phyloP scores from a whole-genome alignment of 805 yeast species.

The Candida sithepensis region DNA sequence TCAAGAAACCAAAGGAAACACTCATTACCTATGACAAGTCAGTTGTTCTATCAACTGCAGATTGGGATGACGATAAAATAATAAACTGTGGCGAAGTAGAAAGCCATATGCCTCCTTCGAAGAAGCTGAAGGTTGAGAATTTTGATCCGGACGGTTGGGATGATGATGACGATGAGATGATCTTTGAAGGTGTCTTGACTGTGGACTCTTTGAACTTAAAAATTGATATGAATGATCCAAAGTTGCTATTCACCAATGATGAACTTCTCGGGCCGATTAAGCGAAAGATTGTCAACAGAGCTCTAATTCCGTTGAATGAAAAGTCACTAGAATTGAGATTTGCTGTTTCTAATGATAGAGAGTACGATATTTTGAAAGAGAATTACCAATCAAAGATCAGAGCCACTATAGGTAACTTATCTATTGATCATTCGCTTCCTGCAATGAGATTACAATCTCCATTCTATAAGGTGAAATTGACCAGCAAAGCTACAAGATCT shows the following conservation, averaged over 20 bases:
- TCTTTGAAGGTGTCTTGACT: constrained; percentile 65
- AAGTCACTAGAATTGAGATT: constrained; percentile 56
- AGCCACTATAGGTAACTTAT: constrained; percentile 85
- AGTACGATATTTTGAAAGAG: constrained; percentile 75
- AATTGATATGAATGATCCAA: constrained; percentile 86
- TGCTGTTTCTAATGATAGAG: constrained; percentile 84
- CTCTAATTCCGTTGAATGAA: constrained; percentile 51
- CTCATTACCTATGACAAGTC: constrained; percentile 48
- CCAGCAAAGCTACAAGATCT: constrained; percentile 64
- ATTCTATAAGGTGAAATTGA: constrained; percentile 73
- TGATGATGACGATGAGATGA: constrained; percentile 59
- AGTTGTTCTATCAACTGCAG: constrained; percentile 63
- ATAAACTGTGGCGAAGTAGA: constrained; percentile 43
- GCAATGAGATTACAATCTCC: constrained; percentile 88
- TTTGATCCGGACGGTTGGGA: constrained; percentile 41
- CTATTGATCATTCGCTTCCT: constrained; percentile 87
- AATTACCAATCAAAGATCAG: constrained; percentile 91
- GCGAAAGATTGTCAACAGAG: constrained; percentile 22
- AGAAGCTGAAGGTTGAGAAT: constrained; percentile 27
- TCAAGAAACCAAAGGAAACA: constrained; percentile 19
- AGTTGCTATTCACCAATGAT: constrained; percentile 61
- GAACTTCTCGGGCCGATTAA: constrained; percentile 8
- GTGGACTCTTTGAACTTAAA: constrained; percentile 36
- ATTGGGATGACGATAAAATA: constrained; percentile 71
- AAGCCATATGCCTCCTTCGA: constrained; percentile 16